phyloP scores from a whole-genome alignment of 2,329 filamentous ascomycete species.

The Aspergillus awamori region DNA sequence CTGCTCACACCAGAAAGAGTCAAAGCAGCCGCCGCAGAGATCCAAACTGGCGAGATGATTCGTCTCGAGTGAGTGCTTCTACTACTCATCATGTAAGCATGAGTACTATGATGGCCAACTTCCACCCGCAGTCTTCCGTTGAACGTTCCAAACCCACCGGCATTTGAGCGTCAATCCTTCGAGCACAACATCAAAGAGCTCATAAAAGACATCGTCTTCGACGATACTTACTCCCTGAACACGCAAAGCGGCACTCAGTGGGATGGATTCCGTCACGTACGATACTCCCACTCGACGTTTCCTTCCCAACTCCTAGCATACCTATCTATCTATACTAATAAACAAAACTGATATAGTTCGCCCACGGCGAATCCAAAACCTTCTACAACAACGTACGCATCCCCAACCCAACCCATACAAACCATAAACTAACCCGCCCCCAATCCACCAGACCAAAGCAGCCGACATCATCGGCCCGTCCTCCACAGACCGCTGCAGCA shows the following conservation, averaged over 20 bases:
- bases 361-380: constrained; percentile 39
- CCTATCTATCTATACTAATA: not conserved
- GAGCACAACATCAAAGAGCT: constrained; percentile 57
- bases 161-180: constrained; percentile 57
- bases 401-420: not conserved
- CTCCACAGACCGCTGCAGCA: constrained; percentile 44
- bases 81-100: not conserved
- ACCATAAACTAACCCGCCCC: not conserved
- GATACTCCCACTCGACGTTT: constrained; percentile 4
- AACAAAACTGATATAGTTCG: constrained; percentile 32
- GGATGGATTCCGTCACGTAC: constrained; percentile 54
- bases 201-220: constrained; percentile 41
- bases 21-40: constrained; percentile 56
- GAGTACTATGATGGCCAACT: not conserved
- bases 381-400: constrained; percentile 47
- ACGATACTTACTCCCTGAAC: constrained; percentile 52
- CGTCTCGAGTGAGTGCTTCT: constrained; percentile 52
- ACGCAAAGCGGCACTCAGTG: constrained; percentile 55
- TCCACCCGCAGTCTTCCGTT: constrained; percentile 51
- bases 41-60: constrained; percentile 59
- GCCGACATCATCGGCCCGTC: constrained; percentile 38
- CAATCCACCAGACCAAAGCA: constrained; percentile 32
- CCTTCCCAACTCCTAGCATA: not conserved
- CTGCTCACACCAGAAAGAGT: constrained; percentile 60
- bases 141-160: constrained; percentile 55